Base-by-base conservation (phyloP, 768 basidiomycete genomes). In the Leccinum barrowsii region DNA sequence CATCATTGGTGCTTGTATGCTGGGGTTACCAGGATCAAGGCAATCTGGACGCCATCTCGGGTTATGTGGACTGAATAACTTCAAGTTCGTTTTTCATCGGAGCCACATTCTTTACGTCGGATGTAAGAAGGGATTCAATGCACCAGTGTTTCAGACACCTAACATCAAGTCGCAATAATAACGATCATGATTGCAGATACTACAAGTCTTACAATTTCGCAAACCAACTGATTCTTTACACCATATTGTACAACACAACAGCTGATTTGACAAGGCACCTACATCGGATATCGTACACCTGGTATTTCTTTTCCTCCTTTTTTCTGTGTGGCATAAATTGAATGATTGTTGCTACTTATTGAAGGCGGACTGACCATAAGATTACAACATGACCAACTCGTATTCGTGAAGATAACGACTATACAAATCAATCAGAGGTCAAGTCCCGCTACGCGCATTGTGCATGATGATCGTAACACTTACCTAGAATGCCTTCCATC, bases 401-500 rank as follows among this genome's bases (percentile, higher is more conserved):
- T 44, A 44, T 0, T 3, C 37, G 44, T 12, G 2, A 7, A 1
- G 13, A n/a, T 8, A 10, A 11, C 10, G 19, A 10, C 40, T 42
- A 24, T 24, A 11, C 42, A 19, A 4, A 44, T 12, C 19, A 19
- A 19, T 6, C 42, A 19, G 5, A 42, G 42, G 42, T 44, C 42
- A 51, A 51, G 13, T 15, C 8, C 19, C 7, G 19, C 30, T 7
- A 22, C 10, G 26, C 35, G 5, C 50, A 28, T 28, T 17, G 12
- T 6, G 22, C 10, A 3, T 12, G 30, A 6, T 12, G n/a, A 37
- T 5, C 22, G 22, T 11, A 4, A 13, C 6, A 46, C 50, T 12
- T 15, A 3, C 54, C 50, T 63, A 63, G 50, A 48, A 5, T 1
- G 15, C 7, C 30, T 13, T 63, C 61, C 61, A 63, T 42, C 15